Conservation (phyloP, 306 rosid species). For the Pueraria montana region DNA sequence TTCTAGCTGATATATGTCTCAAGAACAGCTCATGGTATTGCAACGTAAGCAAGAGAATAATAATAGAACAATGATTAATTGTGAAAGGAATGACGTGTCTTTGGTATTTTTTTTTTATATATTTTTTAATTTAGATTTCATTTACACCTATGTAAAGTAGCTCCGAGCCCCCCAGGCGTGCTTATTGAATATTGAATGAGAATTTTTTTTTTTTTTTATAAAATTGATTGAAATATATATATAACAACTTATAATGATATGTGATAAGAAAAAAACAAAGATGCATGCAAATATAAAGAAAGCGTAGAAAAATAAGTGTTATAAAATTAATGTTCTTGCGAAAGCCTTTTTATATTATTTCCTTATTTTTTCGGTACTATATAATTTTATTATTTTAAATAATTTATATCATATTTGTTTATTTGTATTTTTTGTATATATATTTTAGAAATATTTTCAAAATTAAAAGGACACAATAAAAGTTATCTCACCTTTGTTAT, state of each 20-base stretch:
- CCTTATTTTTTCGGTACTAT: neutral
- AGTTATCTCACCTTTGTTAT: neutral
- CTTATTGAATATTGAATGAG: too few relatives aligned
- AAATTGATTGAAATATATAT: neutral
- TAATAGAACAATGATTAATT: neutral
- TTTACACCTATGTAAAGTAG: too few relatives aligned
- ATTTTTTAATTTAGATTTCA: neutral
- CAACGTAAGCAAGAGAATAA: conserved; percentile 28
- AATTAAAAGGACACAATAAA: neutral
- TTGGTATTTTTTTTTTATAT: neutral
- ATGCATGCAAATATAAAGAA: neutral
- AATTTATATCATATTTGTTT: neutral
- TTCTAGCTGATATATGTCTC: conserved; percentile 20
- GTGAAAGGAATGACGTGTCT: neutral
- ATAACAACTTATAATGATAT: neutral
- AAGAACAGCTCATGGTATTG: conserved; percentile 37
- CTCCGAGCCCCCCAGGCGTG: too few relatives aligned
- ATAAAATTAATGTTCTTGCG: neutral
- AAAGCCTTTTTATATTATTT: neutral
- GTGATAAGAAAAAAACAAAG: neutral
- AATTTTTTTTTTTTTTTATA: too few relatives aligned
- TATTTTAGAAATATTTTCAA: neutral
- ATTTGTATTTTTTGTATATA: neutral
- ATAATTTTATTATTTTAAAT: neutral
- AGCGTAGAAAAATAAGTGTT: neutral